Conservation (phyloP, 1,284 basidiomycete species). For the Ustilago shanxiensis region DNA sequence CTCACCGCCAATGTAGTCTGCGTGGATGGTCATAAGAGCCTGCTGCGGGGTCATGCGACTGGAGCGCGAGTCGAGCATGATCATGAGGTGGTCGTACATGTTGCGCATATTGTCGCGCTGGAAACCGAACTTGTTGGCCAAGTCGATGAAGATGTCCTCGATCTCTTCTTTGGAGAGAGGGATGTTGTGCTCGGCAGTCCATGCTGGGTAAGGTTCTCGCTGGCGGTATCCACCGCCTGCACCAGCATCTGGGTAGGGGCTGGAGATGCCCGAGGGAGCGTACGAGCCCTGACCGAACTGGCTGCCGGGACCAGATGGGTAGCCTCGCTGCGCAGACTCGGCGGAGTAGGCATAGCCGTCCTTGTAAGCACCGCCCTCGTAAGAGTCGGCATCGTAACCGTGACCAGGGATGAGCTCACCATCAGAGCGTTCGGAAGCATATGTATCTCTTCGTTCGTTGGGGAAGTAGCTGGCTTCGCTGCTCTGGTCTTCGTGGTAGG, state of each 20-base stretch:
- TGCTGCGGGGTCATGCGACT: constrained; percentile 93
- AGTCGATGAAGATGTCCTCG: constrained; percentile 96
- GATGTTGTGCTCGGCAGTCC: constrained; percentile 90
- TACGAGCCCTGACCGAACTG: constrained; percentile 53
- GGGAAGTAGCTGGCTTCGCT: constrained; percentile 60
- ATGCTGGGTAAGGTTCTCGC: constrained; percentile 87
- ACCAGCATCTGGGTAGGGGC: constrained; percentile 52
- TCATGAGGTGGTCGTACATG: constrained; percentile 97
- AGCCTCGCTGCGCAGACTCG: constrained; percentile 57
- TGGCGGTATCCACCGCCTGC: constrained; percentile 63
- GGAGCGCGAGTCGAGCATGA: constrained; percentile 81
- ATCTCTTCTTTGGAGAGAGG: constrained; percentile 98
- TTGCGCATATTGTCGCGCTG: constrained; percentile 81
- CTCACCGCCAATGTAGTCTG: constrained; percentile 96
- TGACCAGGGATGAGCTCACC: constrained; percentile 62
- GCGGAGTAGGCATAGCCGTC: constrained; percentile 55
- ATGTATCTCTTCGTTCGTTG: constrained; percentile 63
- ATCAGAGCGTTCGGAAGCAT: constrained; percentile 62
- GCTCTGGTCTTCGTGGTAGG: constrained; percentile 57
- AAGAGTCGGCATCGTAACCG: constrained; percentile 63
- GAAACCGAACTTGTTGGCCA: constrained; percentile 99
- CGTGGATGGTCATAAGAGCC: constrained; percentile 89
- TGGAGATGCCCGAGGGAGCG: constrained; percentile 63
- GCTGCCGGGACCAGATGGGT: constrained; percentile 54
- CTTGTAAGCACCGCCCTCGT: constrained; percentile 60